These are phyloP conservation scores for Pythium aphanidermatum DNA, from an alignment of 352 stramenopile species.

Conservation along the genomic window DNA sequence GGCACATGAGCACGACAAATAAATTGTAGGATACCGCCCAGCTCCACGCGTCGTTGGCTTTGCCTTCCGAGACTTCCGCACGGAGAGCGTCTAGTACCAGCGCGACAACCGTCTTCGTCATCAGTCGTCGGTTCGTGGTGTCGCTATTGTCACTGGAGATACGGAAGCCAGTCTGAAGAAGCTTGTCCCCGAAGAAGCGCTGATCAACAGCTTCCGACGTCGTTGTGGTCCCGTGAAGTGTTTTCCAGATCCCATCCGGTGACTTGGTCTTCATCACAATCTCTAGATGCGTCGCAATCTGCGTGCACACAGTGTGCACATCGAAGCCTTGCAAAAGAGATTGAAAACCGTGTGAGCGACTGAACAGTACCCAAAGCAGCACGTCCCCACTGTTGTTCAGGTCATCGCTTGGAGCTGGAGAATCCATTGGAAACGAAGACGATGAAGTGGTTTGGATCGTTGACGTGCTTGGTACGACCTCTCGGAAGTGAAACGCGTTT, in stretches of 20 bases:
- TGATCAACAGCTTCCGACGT: conserved; percentile 28
- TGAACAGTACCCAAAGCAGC: conserved; percentile 23
- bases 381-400: conserved; percentile 33
- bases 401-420: too few relatives aligned
- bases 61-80: conserved; percentile 13
- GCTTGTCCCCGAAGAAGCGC: conserved; percentile 33
- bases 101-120: conserved; percentile 32
- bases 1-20: conserved; percentile 38
- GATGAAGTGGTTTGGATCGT: too few relatives aligned
- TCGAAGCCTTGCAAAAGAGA: conserved; percentile 28
- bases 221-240: conserved; percentile 19
- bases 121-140: conserved; percentile 13
- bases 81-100: conserved; percentile 42
- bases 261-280: conserved; percentile 23
- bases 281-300: conserved; percentile 30
- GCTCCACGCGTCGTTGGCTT: conserved; percentile 19
- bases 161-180: conserved; percentile 34
- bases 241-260: conserved; percentile 39
- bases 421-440: too few relatives aligned
- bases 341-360: conserved; percentile 12
- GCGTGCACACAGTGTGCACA: conserved; percentile 20
- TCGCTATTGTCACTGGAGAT: neutral
- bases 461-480: conserved; percentile 16
- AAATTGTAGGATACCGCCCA: conserved; percentile 33
- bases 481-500: conserved; percentile 37